Evolutionary conservation across 495 filamentous ascomycete genomes (phyloP).

Genomic region (Aspergillus indologenus): DNA sequence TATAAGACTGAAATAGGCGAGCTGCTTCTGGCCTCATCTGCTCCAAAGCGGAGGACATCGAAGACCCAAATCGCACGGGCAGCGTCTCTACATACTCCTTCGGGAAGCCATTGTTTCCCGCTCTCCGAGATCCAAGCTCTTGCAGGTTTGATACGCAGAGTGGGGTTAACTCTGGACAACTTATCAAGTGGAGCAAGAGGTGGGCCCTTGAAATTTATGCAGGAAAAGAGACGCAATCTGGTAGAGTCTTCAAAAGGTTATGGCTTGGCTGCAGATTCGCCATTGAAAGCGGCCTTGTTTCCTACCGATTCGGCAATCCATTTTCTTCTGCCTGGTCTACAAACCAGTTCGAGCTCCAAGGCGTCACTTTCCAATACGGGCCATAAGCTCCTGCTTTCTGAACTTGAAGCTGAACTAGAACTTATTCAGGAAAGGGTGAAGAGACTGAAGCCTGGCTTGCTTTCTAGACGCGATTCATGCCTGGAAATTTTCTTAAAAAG

Average conservation of each 20-base stretch:
- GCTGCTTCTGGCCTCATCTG: constrained; percentile 21
- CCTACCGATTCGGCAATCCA: constrained; percentile 32
- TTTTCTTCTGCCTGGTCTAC: constrained; percentile 33
- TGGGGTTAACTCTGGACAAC: constrained; percentile 33
- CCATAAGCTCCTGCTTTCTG: constrained; percentile 26
- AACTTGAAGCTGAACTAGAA: constrained; percentile 30
- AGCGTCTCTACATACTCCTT: constrained; percentile 14
- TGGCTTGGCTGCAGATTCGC: constrained; percentile 30
- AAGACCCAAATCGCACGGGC: constrained; percentile 30
- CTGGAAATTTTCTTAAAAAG: constrained; percentile 33
- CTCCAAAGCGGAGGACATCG: constrained; percentile 32
- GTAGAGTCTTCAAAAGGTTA: constrained; percentile 26
- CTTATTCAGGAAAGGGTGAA: constrained; percentile 35
- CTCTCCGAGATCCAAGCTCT: constrained; percentile 29
- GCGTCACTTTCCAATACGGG: constrained; percentile 28
- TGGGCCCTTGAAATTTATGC: constrained; percentile 21
- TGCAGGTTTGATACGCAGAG: constrained; percentile 36
- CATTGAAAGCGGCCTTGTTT: constrained; percentile 27
- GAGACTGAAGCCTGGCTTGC: constrained; percentile 32
- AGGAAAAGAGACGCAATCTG: constrained; percentile 32
- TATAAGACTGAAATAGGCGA: constrained; percentile 34
- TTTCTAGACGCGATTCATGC: constrained; percentile 34
- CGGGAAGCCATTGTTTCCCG: constrained; percentile 13
- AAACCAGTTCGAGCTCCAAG: constrained; percentile 30
- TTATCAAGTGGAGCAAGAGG: constrained; percentile 25